Conservation (phyloP, 106 monocot genomes). For the Dendrobium nobile region DNA sequence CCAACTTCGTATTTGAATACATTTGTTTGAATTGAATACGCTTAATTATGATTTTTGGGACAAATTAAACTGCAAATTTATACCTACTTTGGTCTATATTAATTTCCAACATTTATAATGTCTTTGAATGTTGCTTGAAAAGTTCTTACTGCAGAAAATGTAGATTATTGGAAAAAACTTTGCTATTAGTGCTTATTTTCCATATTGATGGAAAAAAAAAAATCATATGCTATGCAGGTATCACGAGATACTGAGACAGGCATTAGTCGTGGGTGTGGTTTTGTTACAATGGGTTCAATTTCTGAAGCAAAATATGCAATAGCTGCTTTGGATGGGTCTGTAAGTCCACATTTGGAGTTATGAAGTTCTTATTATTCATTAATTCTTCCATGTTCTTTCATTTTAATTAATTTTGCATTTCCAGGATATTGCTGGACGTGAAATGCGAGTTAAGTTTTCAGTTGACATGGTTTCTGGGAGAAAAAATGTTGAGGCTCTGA, state of each 20-base stretch:
- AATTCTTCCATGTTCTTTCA: not conserved
- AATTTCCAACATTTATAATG: not conserved
- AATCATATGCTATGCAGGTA: constrained; percentile 33
- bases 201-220: not conserved
- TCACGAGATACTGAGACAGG: constrained; percentile 57
- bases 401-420: not conserved
- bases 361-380: not conserved
- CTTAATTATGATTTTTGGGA: too few species aligned
- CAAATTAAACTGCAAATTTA: not conserved
- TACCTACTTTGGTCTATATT: not conserved
- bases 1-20: not conserved
- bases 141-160: not conserved
- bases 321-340: constrained; percentile 63
- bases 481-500: constrained; percentile 32
- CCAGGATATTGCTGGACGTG: constrained; percentile 72
- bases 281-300: constrained; percentile 63
- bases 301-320: constrained; percentile 69
- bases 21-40: not conserved
- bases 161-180: not conserved
- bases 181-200: not conserved
- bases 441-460: constrained; percentile 74
- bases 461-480: constrained; percentile 58
- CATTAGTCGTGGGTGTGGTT: constrained; percentile 65
- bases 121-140: not conserved
- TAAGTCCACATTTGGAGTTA: constrained; percentile 13